Percentiles rank a stretch among this genome's conserved stretches.
These are phyloP conservation scores for Saccharomycopsis hybrid DNA, from an alignment of 1,139 yeast species.

Conservation along the genomic window DNA sequence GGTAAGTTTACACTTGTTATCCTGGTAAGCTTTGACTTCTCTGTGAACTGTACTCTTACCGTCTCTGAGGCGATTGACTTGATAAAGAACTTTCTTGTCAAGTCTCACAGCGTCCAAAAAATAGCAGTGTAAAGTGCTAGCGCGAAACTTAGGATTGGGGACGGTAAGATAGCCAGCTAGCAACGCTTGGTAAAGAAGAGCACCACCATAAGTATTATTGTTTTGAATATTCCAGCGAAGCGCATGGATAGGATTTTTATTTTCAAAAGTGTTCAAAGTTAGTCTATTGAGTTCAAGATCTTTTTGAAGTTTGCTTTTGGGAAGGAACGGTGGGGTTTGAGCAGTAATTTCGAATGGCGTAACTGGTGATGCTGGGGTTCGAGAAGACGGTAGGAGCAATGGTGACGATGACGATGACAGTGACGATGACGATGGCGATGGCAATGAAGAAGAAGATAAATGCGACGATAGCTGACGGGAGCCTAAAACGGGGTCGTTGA, in stretches of 20 bases:
- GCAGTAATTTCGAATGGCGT: no score
- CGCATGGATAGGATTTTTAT: conserved; percentile 1
- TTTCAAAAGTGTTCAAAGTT: conserved; percentile 3
- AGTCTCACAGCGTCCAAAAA: conserved; percentile 6
- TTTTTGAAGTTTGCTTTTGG: conserved; percentile 1
- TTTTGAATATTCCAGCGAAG: conserved; percentile 2
- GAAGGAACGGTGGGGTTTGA: background rate
- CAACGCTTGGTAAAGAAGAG: conserved; percentile 5
- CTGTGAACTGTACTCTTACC: conserved; percentile 11
- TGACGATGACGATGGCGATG: no score
- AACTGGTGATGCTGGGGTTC: no score
- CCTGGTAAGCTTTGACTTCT: conserved; percentile 10
- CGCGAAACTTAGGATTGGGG: background rate
- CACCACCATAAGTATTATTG: conserved; percentile 15
- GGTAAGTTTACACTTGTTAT: background rate
- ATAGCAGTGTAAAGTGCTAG: conserved; percentile 7
- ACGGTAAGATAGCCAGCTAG: conserved; percentile 6
- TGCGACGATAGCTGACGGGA: no score
- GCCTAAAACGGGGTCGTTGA: no score
- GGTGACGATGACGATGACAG: no score
- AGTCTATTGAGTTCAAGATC: no score
- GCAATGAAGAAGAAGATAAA: no score
- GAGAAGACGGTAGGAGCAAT: no score
- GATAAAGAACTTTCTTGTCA: background rate
- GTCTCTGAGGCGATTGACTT: conserved; percentile 7